These are phyloP conservation scores for Skeletonema tropicum DNA, from an alignment of 108 stramenopile species.

Conservation along the genomic window DNA sequence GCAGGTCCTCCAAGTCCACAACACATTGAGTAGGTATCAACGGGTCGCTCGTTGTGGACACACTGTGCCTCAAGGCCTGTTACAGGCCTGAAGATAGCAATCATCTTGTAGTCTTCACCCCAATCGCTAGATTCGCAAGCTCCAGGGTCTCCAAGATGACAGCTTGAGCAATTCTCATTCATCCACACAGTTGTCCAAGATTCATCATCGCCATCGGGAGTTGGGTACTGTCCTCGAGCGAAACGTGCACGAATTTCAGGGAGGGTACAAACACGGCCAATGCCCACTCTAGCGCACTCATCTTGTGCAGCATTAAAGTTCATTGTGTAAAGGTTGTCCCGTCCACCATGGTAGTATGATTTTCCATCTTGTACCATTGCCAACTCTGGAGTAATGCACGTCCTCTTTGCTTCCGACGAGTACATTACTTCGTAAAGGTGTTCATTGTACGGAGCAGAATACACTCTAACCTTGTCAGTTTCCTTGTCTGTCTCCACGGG, in stretches of 20 bases:
- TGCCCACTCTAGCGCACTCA: slow-evolving; percentile 43
- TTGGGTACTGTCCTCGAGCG: slow-evolving; percentile 46
- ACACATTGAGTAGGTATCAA: slow-evolving; percentile 46
- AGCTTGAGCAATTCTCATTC: slow-evolving; percentile 37
- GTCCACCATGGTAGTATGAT: slow-evolving; percentile 39
- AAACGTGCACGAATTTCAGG: slow-evolving; percentile 47
- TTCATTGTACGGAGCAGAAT: slow-evolving; percentile 41
- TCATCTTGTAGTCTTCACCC: slow-evolving; percentile 43
- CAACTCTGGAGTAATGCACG: slow-evolving; percentile 26
- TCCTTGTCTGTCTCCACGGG: slow-evolving; percentile 40
- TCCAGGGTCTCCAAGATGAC: slow-evolving; percentile 38
- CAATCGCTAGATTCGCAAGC: slow-evolving; percentile 29
- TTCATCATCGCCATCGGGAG: slow-evolving; percentile 16
- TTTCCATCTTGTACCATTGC: slow-evolving; percentile 50
- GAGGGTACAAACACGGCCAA: slow-evolving; percentile 42
- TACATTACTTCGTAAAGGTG: slow-evolving; percentile 44
- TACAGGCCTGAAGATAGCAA: slow-evolving; percentile 37
- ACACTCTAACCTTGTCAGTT: slow-evolving; percentile 19
- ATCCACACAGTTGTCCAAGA: slow-evolving; percentile 47
- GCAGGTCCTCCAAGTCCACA: slow-evolving; percentile 51
- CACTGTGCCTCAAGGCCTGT: slow-evolving; percentile 41
- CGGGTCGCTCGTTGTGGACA: slow-evolving; percentile 6
- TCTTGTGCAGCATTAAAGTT: slow-evolving; percentile 32
- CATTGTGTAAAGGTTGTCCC: slow-evolving; percentile 23
- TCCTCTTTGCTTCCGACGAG: slow-evolving; percentile 35